phyloP scores from a whole-genome alignment of 305 asterid species.

The Fraxinus sp. region DNA sequence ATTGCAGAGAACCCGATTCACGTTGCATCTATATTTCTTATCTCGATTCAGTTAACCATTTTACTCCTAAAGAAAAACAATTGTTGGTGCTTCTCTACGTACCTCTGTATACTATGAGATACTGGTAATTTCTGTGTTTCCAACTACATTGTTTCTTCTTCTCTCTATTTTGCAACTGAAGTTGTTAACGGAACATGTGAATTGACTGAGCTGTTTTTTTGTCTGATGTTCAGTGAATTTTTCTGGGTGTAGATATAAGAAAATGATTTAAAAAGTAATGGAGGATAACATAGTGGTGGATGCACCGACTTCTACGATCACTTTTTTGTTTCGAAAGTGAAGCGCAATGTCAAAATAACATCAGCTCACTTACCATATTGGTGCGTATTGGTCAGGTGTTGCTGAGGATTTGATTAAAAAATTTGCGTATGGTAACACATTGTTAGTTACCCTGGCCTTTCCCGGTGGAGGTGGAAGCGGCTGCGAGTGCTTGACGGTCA shows the following conservation, averaged over 20 bases:
- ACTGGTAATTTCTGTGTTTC: conserved; percentile 35
- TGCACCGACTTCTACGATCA: conserved; percentile 48
- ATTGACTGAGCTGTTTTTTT: conserved; percentile 1
- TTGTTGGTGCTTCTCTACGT: conserved; percentile 61
- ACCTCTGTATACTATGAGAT: conserved; percentile 78
- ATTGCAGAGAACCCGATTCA: conserved; percentile 61
- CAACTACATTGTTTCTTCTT: neutral
- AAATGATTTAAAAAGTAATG: conserved; percentile 52
- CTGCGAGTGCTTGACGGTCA: no score
- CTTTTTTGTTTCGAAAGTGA: conserved; percentile 51
- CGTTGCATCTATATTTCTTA: conserved; percentile 68
- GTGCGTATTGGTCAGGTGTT: conserved; percentile 63
- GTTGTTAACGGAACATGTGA: conserved; percentile 21
- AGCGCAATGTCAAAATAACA: conserved; percentile 50
- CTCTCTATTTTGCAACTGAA: conserved; percentile 9
- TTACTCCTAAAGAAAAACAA: conserved; percentile 61
- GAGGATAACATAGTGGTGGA: conserved; percentile 54
- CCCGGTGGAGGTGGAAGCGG: no score
- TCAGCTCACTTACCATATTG: conserved; percentile 68
- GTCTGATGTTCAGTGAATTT: conserved; percentile 9
- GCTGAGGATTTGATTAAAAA: conserved; percentile 41
- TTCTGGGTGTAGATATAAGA: conserved; percentile 50
- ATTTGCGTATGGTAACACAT: neutral
- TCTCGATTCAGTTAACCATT: conserved; percentile 72
- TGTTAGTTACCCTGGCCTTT: no score